Percentiles rank a stretch among this genome's conserved stretches.
Conservation (phyloP, 331 rosid species). For the Arachis monticola region DNA sequence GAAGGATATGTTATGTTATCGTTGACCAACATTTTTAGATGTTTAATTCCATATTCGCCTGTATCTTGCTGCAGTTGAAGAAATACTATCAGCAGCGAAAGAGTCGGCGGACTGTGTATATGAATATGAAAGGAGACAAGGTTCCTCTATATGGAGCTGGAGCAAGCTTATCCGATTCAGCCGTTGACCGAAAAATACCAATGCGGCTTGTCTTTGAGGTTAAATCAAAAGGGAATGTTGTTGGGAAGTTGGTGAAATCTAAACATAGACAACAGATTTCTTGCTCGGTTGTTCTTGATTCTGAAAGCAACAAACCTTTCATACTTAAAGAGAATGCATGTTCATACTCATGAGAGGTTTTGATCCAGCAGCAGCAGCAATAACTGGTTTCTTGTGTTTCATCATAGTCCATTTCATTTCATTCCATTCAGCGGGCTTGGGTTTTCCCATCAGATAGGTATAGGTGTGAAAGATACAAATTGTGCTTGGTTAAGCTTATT, state of each 20-base stretch:
- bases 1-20: constrained; percentile 19
- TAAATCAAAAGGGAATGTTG: constrained; percentile 59
- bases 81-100: constrained; percentile 77
- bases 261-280: constrained; percentile 56
- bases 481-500: neutral
- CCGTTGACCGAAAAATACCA: constrained; percentile 55
- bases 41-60: neutral
- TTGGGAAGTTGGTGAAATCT: constrained; percentile 75
- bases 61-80: constrained; percentile 55
- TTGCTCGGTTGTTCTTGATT: constrained; percentile 55
- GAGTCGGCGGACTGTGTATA: constrained; percentile 49
- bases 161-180: constrained; percentile 56
- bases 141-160: constrained; percentile 89
- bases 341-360: constrained; percentile 48
- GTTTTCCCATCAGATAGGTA: constrained; percentile 5
- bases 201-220: constrained; percentile 67
- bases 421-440: neutral
- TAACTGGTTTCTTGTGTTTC: constrained; percentile 27
- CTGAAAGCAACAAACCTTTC: constrained; percentile 56
- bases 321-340: constrained; percentile 61
- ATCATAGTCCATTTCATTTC: too few relatives aligned
- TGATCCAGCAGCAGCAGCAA: neutral
- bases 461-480: neutral
- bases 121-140: constrained; percentile 69
- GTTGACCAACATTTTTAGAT: constrained; percentile 16